Conservation (phyloP, 2,329 filamentous ascomycete species). For the Aureobasidium sp. region DNA sequence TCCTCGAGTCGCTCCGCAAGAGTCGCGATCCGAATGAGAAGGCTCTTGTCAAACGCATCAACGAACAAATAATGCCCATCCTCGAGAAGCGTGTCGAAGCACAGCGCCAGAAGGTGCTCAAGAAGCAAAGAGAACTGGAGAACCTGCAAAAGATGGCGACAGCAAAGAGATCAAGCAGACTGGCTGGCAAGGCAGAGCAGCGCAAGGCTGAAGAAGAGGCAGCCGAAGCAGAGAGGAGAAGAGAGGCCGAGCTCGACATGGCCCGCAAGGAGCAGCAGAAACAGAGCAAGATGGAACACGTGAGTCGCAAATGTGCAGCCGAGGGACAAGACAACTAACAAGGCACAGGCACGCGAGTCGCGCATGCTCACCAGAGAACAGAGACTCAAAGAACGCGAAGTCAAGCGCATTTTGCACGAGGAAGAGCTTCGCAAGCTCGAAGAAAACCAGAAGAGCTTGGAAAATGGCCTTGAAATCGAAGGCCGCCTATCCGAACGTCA, state of each 20-base stretch:
- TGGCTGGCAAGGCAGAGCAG: slow-evolving; percentile 74
- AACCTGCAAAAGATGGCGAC: slow-evolving; percentile 82
- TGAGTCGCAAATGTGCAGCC: slow-evolving; percentile 25
- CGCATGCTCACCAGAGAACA: slow-evolving; percentile 79
- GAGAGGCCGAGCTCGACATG: slow-evolving; percentile 56
- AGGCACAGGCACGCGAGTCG: slow-evolving; percentile 59
- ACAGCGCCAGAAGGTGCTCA: slow-evolving; percentile 64
- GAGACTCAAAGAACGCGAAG: slow-evolving; percentile 77
- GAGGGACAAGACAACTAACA: slow-evolving; percentile 22
- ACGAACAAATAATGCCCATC: slow-evolving; percentile 74
- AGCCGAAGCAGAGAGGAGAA: slow-evolving; percentile 63
- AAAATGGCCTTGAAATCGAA: slow-evolving; percentile 25
- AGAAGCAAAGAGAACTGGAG: slow-evolving; percentile 71
- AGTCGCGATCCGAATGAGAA: slow-evolving; percentile 82
- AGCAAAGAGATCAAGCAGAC: slow-evolving; percentile 85
- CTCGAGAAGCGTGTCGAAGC: slow-evolving; percentile 68
- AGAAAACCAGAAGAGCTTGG: slow-evolving; percentile 59
- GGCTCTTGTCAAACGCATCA: slow-evolving; percentile 61
- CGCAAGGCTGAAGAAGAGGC: slow-evolving; percentile 66
- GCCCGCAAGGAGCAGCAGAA: slow-evolving; percentile 53
- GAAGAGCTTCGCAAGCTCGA: slow-evolving; percentile 75
- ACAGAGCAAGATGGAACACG: slow-evolving; percentile 59
- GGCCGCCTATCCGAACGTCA: slow-evolving; percentile 67
- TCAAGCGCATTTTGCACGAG: slow-evolving; percentile 74
- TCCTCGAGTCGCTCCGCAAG: slow-evolving; percentile 65